Evolutionary conservation across 805 yeast genomes (phyloP), one percentile per base, ranked within the genome.

Genomic region (Vanderwaltozyma yarrowii): DNA sequence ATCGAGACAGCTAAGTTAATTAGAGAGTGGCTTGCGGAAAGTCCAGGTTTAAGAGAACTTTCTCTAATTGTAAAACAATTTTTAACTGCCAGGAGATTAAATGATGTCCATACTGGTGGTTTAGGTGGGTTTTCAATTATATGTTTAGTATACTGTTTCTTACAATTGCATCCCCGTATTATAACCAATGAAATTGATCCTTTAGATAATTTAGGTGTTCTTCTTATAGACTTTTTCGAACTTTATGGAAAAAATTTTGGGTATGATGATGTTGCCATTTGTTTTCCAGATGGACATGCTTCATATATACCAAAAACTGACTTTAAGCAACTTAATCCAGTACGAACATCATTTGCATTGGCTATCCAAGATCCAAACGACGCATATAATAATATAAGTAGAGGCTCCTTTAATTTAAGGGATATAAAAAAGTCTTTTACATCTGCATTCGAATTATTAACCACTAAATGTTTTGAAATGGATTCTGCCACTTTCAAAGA

Each of bases 91-190:
- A 68, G 96, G 50, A 74, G 71, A 41, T 65, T 88, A 43, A 86
- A 87, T 51, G 81, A 84, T 45, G 97, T 89, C 13, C 94, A 82
- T 50, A 78, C 78, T 17, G 98, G 98, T 36, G 97, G 97, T 0
- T 64, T 89, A 5, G 97, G 98, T 30, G 97, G 97, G 0, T 89
- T 80, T 56, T 76, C 96, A 7, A 83, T 85, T n/a, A 85, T 88
- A 32, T 87, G 96, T 51, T 53, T 92, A 54, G 86, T 82, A 14
- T 78, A 78, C 50, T 77, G 89, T 14, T 87, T 88, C 52, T 60
- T 88, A 44, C 72, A 68, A 47, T 64, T 82, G 44, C 97, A 89
- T 56, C 95, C 95, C 13, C 69, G 87, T 46, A 54, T 86, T 11
- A 56, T 78, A 2, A 74, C 94, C 0, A 69, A 74, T 6, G 74